Evolutionary conservation across 2,329 filamentous ascomycete genomes (phyloP).

Genomic region (Hymenoscyphus repandus): DNA sequence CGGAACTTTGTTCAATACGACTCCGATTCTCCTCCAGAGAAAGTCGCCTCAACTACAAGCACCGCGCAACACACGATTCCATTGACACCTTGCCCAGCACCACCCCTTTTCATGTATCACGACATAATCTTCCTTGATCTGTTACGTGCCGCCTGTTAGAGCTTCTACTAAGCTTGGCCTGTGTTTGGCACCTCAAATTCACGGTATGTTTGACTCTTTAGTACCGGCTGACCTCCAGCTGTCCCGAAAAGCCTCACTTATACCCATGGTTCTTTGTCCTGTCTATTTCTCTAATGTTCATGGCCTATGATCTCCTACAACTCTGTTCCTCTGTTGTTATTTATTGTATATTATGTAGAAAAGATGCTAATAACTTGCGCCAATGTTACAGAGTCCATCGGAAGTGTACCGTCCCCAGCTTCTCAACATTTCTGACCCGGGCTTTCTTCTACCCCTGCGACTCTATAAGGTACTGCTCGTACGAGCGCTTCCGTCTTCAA

Average conservation of each 20-base stretch:
- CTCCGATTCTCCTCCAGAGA: background rate
- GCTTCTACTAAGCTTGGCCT: background rate
- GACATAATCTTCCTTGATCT: constrained; percentile 2
- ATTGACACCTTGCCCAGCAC: background rate
- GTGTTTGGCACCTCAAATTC: background rate
- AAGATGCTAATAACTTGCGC: background rate
- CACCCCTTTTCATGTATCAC: constrained; percentile 7
- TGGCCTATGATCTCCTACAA: no score
- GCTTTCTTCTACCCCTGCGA: background rate
- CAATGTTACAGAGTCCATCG: background rate
- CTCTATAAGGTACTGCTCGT: constrained; percentile 19
- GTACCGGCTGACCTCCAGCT: background rate
- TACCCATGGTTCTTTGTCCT: no score
- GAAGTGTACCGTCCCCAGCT: background rate
- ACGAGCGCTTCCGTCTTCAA: constrained; percentile 27
- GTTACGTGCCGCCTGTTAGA: background rate
- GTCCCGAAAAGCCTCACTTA: background rate
- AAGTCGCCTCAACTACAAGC: background rate
- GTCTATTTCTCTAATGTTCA: no score
- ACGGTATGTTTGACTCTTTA: background rate
- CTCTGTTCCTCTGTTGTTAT: no score
- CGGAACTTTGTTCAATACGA: background rate
- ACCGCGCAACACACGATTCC: background rate
- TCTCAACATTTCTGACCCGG: background rate
- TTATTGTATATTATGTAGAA: background rate